Base-by-base conservation (phyloP, 352 stramenopile species). In the Phytophthora sp. region DNA sequence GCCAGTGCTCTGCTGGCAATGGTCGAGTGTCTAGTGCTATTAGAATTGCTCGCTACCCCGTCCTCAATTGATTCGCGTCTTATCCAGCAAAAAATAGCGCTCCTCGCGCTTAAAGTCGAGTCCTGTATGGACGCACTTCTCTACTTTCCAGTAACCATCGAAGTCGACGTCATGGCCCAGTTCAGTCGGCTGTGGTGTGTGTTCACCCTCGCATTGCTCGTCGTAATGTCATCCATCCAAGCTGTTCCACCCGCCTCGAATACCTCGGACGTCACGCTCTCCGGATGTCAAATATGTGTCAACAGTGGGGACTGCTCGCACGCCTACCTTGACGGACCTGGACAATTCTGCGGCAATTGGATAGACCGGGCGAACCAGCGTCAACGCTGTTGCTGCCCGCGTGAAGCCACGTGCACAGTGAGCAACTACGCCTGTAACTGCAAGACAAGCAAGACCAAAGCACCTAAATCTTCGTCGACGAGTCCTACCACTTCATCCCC, bases 281-380 rank as follows among this genome's bases (percentile, higher is more conserved):
- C 70, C 1, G 69, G 69, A 1, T 77, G 69, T 18, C 69, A 74
- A 57, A 41, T 71, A 4, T 77, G 69, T 41, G 65, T 65, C 8
- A 27, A 39, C 3, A 38, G 13, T 4, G 65, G 65, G 0, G 51
- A 77, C 21, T 77, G 69, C 45, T 65, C 44, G 12, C 69, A 70
- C 45, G 69, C 65, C 23, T 77, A 77, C 45, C 55, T 77, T 16
- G 61, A 66, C 18, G 47, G 33, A 0, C 54, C 54, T 18, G 69
- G 69, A 12, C 58, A 77, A 21, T 77, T 74, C 36, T 77, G 69
- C 29, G 69, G 69, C 23, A 73, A 73, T 15, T 77, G 69, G 69
- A 39, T 74, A 24, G 69, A 77, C 27, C 54, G 44, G 36, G 21
- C 60, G 13, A 74, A 49, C 26, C 59, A 72, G 7, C 57, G 59